Base-by-base conservation (phyloP, 495 filamentous ascomycete genomes). In the Darksidea phi region DNA sequence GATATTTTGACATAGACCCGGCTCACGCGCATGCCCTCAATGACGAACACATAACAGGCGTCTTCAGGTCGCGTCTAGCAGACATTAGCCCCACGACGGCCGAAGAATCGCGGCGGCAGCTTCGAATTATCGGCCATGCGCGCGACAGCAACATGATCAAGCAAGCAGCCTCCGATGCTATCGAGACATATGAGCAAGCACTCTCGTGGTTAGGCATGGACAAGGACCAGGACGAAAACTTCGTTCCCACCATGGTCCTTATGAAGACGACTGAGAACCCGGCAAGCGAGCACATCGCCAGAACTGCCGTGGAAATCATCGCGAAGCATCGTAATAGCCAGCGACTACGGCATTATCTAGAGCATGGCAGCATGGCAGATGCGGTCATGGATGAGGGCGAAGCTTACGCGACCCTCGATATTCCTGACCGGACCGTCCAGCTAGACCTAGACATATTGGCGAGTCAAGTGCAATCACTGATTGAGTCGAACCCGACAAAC, bases 111-210 rank as follows among this genome's bases (percentile, higher is more conserved):
- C 79, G 84, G 32, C 68, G 74, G 41, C 76, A 77, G 24, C 71
- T 88, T 24, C 78, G 79, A 68, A 77, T 80, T 50, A 84, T 88
- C 57, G 85, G 81, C 2, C 61, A 77, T 41, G 74, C 72, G 37
- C 77, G 79, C 24, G 61, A 66, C 18, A 88, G 82, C 64, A 68
- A 80, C 32, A 74, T 71, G 23, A 81, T 88, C 38, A 77, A 79
- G 64, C 73, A 78, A 41, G 78, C 79, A 2, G 79, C 84, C 6
- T 78, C 82, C 64, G 78, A 86, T 53, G 77, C 75, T 25, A 77
- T 88, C n/a, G 74, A 80, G 32, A 86, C 76, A 15, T 82, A 82
- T 50, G 79, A 84, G 52, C 84, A 87, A 68, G 85, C 85, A 3
- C 71, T 84, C 17, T 70, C 79, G 5, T 88, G 78, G 67, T 73